Base-by-base conservation (phyloP, 2,329 filamentous ascomycete species). In the Apiospora kogelbergensis region DNA sequence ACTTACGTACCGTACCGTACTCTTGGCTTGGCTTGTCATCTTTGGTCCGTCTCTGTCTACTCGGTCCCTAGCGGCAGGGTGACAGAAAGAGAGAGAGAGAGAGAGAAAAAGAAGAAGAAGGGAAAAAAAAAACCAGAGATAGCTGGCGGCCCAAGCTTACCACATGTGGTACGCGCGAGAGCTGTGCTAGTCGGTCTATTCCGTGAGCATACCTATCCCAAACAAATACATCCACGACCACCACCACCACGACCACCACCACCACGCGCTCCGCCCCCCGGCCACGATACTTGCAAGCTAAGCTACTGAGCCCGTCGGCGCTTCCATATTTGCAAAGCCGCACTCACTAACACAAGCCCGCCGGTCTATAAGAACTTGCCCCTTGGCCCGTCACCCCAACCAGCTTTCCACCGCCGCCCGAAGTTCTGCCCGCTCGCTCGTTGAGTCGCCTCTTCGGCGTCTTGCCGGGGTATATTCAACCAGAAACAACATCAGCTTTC, bases 401-500 rank as follows among this genome's bases (percentile, higher is more conserved):
- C 48, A 60, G 9, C 11, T 10, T 60, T n/a, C 26, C 33, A 57
- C 48, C 48, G 48, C 30, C 17, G 30, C 17, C 53, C 17, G 53
- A 60, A 60, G 53, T 37, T 30, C 53, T 30, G 53, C 26, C 22
- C 9, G n/a, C 46, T 63, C 10, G 46, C 45, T 57, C 44, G 53
- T 13, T 48, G 44, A 41, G 63, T 65, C 65, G 65, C 60, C 60
- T 67, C 65, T 46, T 41, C 37, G 26, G 37, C 67, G 46, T 44
- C 41, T 68, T 48, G 63, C 68, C 53, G 60, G 22, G 44, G 67
- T 63, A 53, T 24, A 60, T 30, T 40, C 37, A 65, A 33, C 53
- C 65, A 63, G 41, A 68, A 63, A 66, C 64, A 37, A 37, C 30
- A 13, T n/a, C 53, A n/a, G n/a, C 67, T 65, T 30, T 63, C 63